Evolutionary conservation across 208 protist species (phyloP).

Genomic region (Angomonas deanei): DNA sequence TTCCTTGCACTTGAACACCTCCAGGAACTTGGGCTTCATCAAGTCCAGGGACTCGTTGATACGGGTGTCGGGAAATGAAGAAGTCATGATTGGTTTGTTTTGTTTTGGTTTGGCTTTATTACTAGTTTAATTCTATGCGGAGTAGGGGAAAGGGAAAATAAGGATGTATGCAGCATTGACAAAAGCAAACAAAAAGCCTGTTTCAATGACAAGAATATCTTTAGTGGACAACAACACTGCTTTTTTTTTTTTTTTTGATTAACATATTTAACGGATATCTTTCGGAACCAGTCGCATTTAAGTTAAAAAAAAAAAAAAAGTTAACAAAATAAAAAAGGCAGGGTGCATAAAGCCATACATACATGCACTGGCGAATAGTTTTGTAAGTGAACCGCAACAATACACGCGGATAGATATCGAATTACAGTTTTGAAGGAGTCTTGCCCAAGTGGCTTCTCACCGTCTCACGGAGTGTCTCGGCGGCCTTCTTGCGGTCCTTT

Average conservation of each 20-base stretch:
- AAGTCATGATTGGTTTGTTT: constrained; percentile 9
- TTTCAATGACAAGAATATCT: too few relatives aligned
- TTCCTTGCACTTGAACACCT: constrained; percentile 34
- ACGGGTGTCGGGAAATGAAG: constrained; percentile 34
- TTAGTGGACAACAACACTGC: too few relatives aligned
- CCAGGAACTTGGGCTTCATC: constrained; percentile 56
- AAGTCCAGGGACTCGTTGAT: constrained; percentile 27
- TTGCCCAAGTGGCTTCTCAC: constrained; percentile 22
- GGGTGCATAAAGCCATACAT: background rate
- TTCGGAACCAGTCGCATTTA: background rate
- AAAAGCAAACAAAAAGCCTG: too few relatives aligned
- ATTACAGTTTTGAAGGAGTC: constrained; percentile 2
- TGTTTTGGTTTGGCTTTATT: too few relatives aligned
- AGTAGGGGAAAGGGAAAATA: too few relatives aligned
- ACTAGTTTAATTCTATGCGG: too few relatives aligned
- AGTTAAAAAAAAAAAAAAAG: constrained; percentile 1
- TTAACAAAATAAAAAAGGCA: background rate
- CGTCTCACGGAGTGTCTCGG: constrained; percentile 26
- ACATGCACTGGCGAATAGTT: too few relatives aligned
- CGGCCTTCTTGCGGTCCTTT: constrained; percentile 25
- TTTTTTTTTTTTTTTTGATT: background rate
- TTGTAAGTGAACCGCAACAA: too few relatives aligned
- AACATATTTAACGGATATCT: too few relatives aligned
- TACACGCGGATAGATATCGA: background rate
- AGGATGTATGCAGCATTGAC: too few relatives aligned